Evolutionary conservation across 805 yeast genomes (phyloP).

Genomic region (Komagataella populi): DNA sequence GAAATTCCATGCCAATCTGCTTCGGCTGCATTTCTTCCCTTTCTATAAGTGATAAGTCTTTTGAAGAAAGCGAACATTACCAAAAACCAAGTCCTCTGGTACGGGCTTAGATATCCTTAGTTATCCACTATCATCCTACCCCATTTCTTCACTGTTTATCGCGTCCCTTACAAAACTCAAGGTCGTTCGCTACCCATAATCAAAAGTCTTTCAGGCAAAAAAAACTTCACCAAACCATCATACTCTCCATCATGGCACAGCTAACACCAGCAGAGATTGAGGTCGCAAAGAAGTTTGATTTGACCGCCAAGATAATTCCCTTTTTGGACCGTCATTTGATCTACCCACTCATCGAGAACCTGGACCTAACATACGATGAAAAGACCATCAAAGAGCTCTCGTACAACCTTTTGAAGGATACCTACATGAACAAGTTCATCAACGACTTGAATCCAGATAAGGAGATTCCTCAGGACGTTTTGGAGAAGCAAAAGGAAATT

Average conservation of each 20-base stretch:
- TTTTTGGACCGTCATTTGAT: slow-evolving; percentile 51
- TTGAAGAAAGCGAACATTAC: no score
- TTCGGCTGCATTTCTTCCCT: no score
- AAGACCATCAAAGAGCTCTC: slow-evolving; percentile 30
- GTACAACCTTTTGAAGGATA: slow-evolving; percentile 40
- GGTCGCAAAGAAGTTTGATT: slow-evolving; percentile 34
- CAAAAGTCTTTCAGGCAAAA: slow-evolving; percentile 1
- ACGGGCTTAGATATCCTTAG: not conserved
- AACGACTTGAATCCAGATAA: slow-evolving; percentile 27
- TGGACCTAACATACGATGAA: slow-evolving; percentile 29
- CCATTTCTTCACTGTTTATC: not conserved
- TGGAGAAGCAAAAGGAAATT: slow-evolving; percentile 24
- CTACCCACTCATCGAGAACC: slow-evolving; percentile 36
- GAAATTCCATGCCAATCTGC: no score
- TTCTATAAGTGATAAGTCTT: no score
- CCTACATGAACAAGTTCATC: slow-evolving; percentile 39
- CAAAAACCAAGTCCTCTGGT: no score
- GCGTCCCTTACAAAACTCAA: not conserved
- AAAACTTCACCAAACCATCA: not conserved
- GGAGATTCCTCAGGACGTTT: slow-evolving; percentile 25
- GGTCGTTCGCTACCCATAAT: not conserved
- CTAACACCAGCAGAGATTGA: slow-evolving; percentile 21
- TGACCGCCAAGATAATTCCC: slow-evolving; percentile 38
- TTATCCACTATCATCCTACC: no score
- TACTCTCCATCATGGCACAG: slow-evolving; percentile 1